phyloP scores from a whole-genome alignment of 1,139 yeast genomes.

The Nakaseomyces kungkrabaensis region DNA sequence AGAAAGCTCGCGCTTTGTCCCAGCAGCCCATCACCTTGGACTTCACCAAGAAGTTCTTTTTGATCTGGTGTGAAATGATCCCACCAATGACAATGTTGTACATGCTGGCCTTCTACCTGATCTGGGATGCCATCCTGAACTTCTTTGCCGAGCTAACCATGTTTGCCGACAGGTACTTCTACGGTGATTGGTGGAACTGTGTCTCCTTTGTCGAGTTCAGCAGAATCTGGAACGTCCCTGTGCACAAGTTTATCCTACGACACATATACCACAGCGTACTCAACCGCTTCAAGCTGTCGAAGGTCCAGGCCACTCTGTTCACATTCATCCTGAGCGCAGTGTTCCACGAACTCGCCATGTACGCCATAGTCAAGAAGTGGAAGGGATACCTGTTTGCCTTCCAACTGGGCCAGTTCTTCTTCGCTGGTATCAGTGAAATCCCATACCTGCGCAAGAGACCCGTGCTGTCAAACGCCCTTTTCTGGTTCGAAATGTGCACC shows the following conservation, averaged over 20 bases:
- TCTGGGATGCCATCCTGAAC: conserved; percentile 88
- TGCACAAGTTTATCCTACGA: conserved; percentile 71
- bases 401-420: conserved; percentile 63
- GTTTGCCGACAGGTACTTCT: conserved; percentile 80
- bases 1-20: conserved; percentile 38
- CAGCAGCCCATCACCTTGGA: conserved; percentile 38
- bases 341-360: conserved; percentile 85
- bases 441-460: conserved; percentile 8
- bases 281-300: conserved; percentile 55
- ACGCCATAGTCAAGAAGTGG: conserved; percentile 61
- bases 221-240: conserved; percentile 85
- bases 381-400: conserved; percentile 67
- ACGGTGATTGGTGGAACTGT: conserved; percentile 94
- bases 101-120: conserved; percentile 65
- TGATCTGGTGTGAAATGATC: conserved; percentile 58
- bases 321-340: conserved; percentile 74
- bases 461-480: conserved; percentile 60
- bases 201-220: conserved; percentile 86
- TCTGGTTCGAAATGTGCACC: conserved; percentile 82
- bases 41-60: conserved; percentile 40
- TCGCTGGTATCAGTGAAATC: conserved; percentile 8
- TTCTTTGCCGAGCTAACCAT: conserved; percentile 71
- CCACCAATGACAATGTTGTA: conserved; percentile 69
- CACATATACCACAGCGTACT: conserved; percentile 87
- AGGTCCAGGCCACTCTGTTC: conserved; percentile 53